Evolutionary conservation across 768 basidiomycete species (phyloP).

Genomic region (Lactarius indigo): DNA sequence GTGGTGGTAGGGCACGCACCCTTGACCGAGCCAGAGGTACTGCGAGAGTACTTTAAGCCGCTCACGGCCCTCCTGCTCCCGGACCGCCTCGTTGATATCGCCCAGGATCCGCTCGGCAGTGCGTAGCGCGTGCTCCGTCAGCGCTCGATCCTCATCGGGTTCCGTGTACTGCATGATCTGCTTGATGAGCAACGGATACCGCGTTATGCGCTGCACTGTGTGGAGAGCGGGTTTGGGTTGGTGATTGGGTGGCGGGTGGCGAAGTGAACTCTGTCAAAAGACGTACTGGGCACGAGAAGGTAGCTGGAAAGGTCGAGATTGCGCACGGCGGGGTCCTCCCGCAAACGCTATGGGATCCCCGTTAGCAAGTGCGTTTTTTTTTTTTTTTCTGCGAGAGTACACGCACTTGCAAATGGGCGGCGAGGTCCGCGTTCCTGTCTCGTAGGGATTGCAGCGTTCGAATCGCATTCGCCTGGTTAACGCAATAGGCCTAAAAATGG

Average conservation of each 20-base stretch:
- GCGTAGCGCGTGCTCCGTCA: constrained; percentile 52
- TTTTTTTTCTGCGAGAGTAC: neutral
- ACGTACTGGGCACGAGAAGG: constrained; percentile 83
- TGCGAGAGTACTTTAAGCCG: constrained; percentile 72
- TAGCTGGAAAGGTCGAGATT: constrained; percentile 90
- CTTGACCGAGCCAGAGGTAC: constrained; percentile 84
- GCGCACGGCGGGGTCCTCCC: constrained; percentile 73
- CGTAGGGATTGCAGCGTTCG: constrained; percentile 72
- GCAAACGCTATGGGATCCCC: constrained; percentile 48
- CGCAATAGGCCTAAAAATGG: constrained; percentile 69
- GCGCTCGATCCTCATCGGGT: constrained; percentile 53
- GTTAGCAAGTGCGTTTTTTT: constrained; percentile 3
- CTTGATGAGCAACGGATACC: constrained; percentile 87
- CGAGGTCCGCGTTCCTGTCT: constrained; percentile 62
- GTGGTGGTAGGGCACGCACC: constrained; percentile 42
- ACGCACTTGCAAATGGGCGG: constrained; percentile 60
- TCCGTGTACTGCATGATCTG: constrained; percentile 85
- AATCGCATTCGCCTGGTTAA: constrained; percentile 79
- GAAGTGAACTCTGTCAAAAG: neutral
- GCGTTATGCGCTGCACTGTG: constrained; percentile 90
- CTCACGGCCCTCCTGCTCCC: constrained; percentile 77
- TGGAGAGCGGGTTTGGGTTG: neutral
- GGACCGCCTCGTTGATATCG: constrained; percentile 84
- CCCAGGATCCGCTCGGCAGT: constrained; percentile 71
- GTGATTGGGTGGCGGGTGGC: no score